Evolutionary conservation across 2,329 filamentous ascomycete genomes (phyloP).

Genomic region (Beauveria sp.): DNA sequence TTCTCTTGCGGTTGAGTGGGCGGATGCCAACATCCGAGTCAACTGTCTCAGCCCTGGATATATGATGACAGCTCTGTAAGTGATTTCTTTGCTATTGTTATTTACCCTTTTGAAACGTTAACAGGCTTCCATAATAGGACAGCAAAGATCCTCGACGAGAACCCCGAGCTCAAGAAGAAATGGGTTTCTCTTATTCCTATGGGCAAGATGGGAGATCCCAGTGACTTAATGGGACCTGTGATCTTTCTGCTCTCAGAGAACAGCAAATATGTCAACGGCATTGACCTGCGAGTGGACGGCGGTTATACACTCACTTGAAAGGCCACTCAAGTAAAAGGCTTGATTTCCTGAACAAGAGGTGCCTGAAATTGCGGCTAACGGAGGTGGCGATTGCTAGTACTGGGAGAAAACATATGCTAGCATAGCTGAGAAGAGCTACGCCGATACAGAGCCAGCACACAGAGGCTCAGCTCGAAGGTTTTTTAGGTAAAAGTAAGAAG

Average conservation of each 20-base stretch:
- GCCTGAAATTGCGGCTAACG: no score
- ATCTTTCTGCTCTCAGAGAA: constrained; percentile 80
- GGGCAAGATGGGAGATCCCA: constrained; percentile 86
- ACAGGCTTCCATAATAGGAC: constrained; percentile 48
- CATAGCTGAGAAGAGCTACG: not conserved
- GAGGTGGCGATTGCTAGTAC: not conserved
- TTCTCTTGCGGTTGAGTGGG: constrained; percentile 91
- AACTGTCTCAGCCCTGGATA: constrained; percentile 95
- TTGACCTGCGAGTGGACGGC: constrained; percentile 75
- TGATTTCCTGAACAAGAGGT: not conserved
- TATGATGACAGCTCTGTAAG: constrained; percentile 90
- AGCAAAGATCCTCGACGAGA: constrained; percentile 88
- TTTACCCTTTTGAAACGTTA: not conserved
- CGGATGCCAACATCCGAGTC: constrained; percentile 76
- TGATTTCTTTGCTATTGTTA: constrained; percentile 12
- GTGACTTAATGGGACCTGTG: constrained; percentile 90
- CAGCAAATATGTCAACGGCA: constrained; percentile 61
- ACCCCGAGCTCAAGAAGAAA: constrained; percentile 79
- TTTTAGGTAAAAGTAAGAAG: no score
- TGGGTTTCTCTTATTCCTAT: constrained; percentile 91
- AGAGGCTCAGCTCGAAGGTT: no score
- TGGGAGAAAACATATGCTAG: not conserved
- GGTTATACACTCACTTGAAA: constrained; percentile 77
- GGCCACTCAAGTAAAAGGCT: no score
- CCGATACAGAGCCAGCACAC: not conserved